phyloP scores from a whole-genome alignment of 1,284 basidiomycete genomes.

The Stereum hirsutum region DNA sequence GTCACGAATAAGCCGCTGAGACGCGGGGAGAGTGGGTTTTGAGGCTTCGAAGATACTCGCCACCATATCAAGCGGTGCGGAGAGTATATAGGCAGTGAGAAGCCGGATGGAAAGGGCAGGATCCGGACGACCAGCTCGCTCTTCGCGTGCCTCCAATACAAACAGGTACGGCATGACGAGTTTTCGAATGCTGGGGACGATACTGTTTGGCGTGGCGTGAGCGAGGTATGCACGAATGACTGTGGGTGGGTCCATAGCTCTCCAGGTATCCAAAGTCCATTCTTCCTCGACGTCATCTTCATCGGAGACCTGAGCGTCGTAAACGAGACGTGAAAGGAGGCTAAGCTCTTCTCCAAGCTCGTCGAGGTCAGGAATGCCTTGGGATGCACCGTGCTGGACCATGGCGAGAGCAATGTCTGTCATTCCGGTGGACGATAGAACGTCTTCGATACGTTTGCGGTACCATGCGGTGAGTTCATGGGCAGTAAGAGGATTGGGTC shows the following conservation, averaged over 20 bases:
- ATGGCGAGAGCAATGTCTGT: conserved; percentile 72
- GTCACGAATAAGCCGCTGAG: conserved; percentile 67
- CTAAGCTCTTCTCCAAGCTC: conserved; percentile 85
- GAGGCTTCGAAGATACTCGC: conserved; percentile 81
- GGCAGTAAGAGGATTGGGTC: conserved; percentile 15
- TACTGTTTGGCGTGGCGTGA: conserved; percentile 51
- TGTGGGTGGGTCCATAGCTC: conserved; percentile 48
- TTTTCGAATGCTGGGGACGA: conserved; percentile 64
- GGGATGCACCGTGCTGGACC: conserved; percentile 80
- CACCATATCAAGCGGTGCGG: conserved; percentile 54
- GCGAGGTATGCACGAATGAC: conserved; percentile 71
- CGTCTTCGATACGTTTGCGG: conserved; percentile 44
- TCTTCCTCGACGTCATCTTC: conserved; percentile 33
- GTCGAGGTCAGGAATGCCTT: conserved; percentile 73
- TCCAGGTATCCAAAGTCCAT: conserved; percentile 75
- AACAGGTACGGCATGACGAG: conserved; percentile 88
- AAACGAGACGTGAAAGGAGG: conserved; percentile 76
- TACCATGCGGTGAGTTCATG: conserved; percentile 69
- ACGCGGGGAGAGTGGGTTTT: conserved; percentile 70
- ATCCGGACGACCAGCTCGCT: conserved; percentile 68
- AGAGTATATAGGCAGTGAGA: conserved; percentile 71
- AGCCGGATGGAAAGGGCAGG: conserved; percentile 50
- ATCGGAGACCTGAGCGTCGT: conserved; percentile 54
- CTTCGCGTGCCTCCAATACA: conserved; percentile 78
- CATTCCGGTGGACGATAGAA: conserved; percentile 65